Percentiles rank a stretch among this genome's conserved stretches.
phyloP scores from a whole-genome alignment of 768 basidiomycete genomes.

The Coprinopsis marcescibilis region DNA sequence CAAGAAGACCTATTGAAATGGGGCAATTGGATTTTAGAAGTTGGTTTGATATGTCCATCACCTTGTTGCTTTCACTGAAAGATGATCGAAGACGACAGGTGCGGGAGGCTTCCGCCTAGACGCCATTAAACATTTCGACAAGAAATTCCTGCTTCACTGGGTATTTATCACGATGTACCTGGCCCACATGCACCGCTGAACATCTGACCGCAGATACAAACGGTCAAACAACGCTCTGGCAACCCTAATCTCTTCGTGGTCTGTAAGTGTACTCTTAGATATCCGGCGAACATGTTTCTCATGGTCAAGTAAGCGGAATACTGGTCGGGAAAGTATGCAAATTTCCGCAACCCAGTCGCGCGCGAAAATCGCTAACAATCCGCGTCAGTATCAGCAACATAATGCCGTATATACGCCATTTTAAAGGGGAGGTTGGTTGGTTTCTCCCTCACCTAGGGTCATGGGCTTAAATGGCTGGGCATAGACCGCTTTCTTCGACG shows the following conservation, averaged over 20 bases:
- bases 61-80: not conserved
- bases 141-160: slow-evolving; percentile 60
- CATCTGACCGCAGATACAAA: slow-evolving; percentile 39
- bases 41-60: slow-evolving; percentile 10
- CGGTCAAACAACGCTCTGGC: slow-evolving; percentile 38
- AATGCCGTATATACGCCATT: slow-evolving; percentile 51
- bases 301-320: slow-evolving; percentile 54
- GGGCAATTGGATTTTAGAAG: slow-evolving; percentile 72
- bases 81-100: slow-evolving; percentile 48
- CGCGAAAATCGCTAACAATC: slow-evolving; percentile 22
- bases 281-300: slow-evolving; percentile 7
- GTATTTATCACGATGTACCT: slow-evolving; percentile 32
- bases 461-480: not conserved
- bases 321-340: slow-evolving; percentile 67
- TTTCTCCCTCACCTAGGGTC: not conserved
- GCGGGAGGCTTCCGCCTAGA: slow-evolving; percentile 80
- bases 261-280: slow-evolving; percentile 25
- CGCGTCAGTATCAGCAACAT: slow-evolving; percentile 33
- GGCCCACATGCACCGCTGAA: not conserved
- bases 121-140: slow-evolving; percentile 87
- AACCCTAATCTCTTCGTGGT: slow-evolving; percentile 54
- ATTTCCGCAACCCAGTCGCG: not conserved
- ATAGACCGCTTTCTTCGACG: slow-evolving; percentile 87
- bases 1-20: slow-evolving; percentile 68
- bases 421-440: slow-evolving; percentile 56